Evolutionary conservation across 192 early-diverging fungal genomes (phyloP), one percentile per base, ranked within the genome.

Genomic region (Umbelopsis sp.): DNA sequence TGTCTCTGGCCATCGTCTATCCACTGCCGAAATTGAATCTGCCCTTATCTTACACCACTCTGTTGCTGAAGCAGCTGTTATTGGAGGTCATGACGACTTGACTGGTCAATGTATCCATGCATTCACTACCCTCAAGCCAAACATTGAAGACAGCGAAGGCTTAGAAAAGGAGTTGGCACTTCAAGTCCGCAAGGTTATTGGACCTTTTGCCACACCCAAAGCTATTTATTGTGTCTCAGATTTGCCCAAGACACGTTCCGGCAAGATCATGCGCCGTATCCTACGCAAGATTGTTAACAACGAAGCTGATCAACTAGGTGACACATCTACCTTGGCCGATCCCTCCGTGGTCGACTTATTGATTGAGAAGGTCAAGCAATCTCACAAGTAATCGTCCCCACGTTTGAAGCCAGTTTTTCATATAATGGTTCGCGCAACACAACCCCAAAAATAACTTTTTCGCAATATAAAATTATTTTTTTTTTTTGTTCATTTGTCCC

Each of bases 201-300:
- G 95, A 3, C 92, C 97, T 20, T 96, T 98, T 72, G 96, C 96
- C 53, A 87, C 92, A 8, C 96, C 97, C 26, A 95, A 95, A 81
- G 82, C 85, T 45, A 89, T 98, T 34, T 88, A 97, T 68, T 74
- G 97, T 69, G 91, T 94, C 6, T 84, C 84, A 24, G 96, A 96
- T 80, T 84, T 98, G 69, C 96, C 97, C 76, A 97, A 98, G 87
- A 98, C 97, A 26, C 88, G 96, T 29, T 92, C 90, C 38, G 97
- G 97, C 62, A 98, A 98, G 85, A 95, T 98, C 77, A 96, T 98
- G 92, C 88, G 97, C 49, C 88, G 97, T 53, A 91, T 98, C 69
- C 83, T 98, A 82, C 85, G 96, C 77, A 97, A 98, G 90, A 89
- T 96, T 56, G 92, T 96, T 67, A 93, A 85, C 41, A 87, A 88